These are phyloP conservation scores for Penicillium macrosclerotiorum DNA, from an alignment of 495 filamentous ascomycete species.

Conservation along the genomic window DNA sequence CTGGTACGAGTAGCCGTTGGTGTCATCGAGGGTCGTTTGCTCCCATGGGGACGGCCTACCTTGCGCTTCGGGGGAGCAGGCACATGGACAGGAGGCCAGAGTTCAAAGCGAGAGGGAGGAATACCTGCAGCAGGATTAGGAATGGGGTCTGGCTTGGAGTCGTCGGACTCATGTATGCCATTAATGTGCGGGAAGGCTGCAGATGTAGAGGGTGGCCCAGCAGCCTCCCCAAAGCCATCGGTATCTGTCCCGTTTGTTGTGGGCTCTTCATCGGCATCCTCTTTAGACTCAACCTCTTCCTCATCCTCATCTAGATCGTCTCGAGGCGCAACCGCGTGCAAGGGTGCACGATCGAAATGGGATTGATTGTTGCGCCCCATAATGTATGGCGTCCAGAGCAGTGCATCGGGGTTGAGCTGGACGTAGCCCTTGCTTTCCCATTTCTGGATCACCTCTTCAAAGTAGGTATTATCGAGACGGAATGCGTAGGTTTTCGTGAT, in stretches of 20 bases:
- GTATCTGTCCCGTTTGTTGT: conserved; percentile 13
- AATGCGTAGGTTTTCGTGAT: conserved; percentile 84
- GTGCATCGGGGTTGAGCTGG: conserved; percentile 72
- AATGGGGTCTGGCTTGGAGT: conserved; percentile 3
- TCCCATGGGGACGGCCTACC: conserved; percentile 46
- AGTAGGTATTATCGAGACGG: conserved; percentile 77
- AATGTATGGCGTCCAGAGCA: conserved; percentile 97
- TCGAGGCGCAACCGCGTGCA: conserved; percentile 84
- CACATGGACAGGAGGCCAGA: conserved; percentile 76
- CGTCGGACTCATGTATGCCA: conserved; percentile 24
- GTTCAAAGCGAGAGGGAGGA: conserved; percentile 76
- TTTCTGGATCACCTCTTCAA: conserved; percentile 76
- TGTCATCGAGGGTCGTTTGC: conserved; percentile 17
- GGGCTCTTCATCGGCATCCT: conserved; percentile 32
- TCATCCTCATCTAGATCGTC: conserved; percentile 65
- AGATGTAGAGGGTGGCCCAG: conserved; percentile 40
- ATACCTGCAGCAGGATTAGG: conserved; percentile 50
- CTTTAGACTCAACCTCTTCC: conserved; percentile 44
- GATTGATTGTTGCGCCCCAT: conserved; percentile 86
- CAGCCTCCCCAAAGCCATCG: conserved; percentile 25
- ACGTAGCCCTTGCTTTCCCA: conserved; percentile 87
- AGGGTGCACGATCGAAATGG: conserved; percentile 77
- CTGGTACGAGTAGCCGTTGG: conserved; percentile 32
- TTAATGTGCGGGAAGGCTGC: conserved; percentile 33
- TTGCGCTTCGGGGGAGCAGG: conserved; percentile 40